phyloP scores from a whole-genome alignment of 345 rosid genomes.

The Litchi chinensis region DNA sequence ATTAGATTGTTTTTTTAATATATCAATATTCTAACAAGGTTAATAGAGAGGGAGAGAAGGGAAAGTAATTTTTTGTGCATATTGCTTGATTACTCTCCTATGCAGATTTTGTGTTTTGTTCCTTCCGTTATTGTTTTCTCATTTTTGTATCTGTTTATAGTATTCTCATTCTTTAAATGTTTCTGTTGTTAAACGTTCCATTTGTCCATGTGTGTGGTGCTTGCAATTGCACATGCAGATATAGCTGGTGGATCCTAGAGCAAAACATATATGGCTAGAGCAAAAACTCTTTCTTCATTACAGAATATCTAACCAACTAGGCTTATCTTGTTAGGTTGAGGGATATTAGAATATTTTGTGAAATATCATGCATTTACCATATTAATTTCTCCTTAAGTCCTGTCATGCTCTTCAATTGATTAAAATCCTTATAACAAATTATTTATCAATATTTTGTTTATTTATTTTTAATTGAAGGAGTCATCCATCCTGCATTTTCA shows the following conservation, averaged over 20 bases:
- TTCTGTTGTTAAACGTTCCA: background rate
- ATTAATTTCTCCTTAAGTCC: background rate
- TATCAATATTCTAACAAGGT: background rate
- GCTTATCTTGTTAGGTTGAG: background rate
- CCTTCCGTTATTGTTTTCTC: background rate
- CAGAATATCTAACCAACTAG: background rate
- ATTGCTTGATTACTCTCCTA: background rate
- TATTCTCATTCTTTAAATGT: background rate
- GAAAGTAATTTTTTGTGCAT: background rate
- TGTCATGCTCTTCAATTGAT: background rate
- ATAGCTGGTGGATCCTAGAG: conserved; percentile 6
- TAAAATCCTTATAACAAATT: background rate
- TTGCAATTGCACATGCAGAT: background rate
- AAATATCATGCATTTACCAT: background rate
- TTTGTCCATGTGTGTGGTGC: background rate
- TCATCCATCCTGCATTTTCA: background rate
- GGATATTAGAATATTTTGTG: background rate
- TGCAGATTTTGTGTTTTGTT: background rate
- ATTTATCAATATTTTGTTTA: no score
- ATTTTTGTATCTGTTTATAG: background rate
- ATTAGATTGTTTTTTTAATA: background rate
- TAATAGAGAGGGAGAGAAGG: background rate
- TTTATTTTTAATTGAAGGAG: background rate
- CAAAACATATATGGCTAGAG: background rate
- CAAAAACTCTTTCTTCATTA: background rate